These are phyloP conservation scores for Hypoxylon sp. DNA, from an alignment of 2,329 filamentous ascomycete species.

Conservation along the genomic window DNA sequence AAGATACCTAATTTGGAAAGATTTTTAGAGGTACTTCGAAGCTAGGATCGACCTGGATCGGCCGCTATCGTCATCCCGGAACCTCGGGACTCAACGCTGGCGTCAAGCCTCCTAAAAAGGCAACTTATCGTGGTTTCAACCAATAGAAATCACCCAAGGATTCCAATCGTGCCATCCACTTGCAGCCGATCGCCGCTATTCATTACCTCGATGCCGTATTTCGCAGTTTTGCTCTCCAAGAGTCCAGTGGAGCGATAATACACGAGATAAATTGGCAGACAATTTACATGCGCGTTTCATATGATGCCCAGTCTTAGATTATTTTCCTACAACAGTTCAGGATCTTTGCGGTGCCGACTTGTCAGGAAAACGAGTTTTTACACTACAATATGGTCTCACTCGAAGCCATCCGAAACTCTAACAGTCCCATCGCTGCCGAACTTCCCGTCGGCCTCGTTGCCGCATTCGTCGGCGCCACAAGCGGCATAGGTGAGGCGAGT, in stretches of 20 bases:
- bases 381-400: conserved; percentile 36
- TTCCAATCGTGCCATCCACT: neutral
- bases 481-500: conserved; percentile 67
- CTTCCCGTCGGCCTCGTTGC: conserved; percentile 57
- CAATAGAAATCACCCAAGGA: neutral
- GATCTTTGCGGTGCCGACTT: neutral
- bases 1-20: neutral
- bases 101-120: neutral
- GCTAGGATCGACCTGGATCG: neutral
- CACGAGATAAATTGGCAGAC: neutral
- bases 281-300: neutral
- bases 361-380: neutral
- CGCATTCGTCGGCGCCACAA: conserved; percentile 69
- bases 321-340: neutral
- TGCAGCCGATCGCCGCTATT: neutral
- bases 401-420: conserved; percentile 56
- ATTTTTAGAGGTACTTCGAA: neutral
- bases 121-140: neutral
- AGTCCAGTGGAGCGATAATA: neutral
- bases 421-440: conserved; percentile 53
- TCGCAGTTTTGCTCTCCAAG: neutral
- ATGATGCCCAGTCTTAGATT: neutral
- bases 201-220: neutral
- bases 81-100: neutral
- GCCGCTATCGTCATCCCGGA: neutral